These are phyloP conservation scores for Colletotrichum sansevieriae DNA, from an alignment of 2,329 filamentous ascomycete species.

Conservation along the genomic window DNA sequence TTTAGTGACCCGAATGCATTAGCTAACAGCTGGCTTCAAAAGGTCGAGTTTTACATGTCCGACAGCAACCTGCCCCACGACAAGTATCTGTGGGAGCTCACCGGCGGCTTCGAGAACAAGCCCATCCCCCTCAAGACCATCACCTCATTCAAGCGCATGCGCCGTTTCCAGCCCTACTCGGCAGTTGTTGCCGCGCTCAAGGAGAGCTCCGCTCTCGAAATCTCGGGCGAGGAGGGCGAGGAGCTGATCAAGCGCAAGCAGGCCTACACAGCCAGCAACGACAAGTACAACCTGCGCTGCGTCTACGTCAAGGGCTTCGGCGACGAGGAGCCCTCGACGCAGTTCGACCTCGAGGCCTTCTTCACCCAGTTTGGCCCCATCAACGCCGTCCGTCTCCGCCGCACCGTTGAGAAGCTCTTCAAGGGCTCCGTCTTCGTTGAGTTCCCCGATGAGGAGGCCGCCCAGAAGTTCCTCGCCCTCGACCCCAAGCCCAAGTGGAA, in stretches of 20 bases:
- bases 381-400: constrained; percentile 88
- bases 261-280: constrained; percentile 71
- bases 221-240: constrained; percentile 79
- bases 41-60: constrained; percentile 98
- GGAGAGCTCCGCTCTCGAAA: constrained; percentile 78
- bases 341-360: constrained; percentile 95
- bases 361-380: constrained; percentile 85
- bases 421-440: constrained; percentile 98
- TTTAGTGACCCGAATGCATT: too few relatives aligned
- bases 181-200: constrained; percentile 87
- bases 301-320: constrained; percentile 97
- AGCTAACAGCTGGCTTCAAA: constrained; percentile 22
- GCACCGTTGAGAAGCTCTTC: constrained; percentile 79
- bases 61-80: constrained; percentile 91
- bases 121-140: constrained; percentile 83
- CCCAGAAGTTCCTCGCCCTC: constrained; percentile 82
- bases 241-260: constrained; percentile 83
- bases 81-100: constrained; percentile 85
- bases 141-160: constrained; percentile 95
- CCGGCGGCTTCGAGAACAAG: constrained; percentile 84
- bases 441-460: constrained; percentile 83
- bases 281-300: constrained; percentile 77
- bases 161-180: constrained; percentile 88
- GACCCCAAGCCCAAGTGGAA: constrained; percentile 89
- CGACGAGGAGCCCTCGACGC: constrained; percentile 83